Evolutionary conservation across 805 yeast species (phyloP), one percentile per base, ranked within the genome.

Genomic region (Wickerhamiella galacta): DNA sequence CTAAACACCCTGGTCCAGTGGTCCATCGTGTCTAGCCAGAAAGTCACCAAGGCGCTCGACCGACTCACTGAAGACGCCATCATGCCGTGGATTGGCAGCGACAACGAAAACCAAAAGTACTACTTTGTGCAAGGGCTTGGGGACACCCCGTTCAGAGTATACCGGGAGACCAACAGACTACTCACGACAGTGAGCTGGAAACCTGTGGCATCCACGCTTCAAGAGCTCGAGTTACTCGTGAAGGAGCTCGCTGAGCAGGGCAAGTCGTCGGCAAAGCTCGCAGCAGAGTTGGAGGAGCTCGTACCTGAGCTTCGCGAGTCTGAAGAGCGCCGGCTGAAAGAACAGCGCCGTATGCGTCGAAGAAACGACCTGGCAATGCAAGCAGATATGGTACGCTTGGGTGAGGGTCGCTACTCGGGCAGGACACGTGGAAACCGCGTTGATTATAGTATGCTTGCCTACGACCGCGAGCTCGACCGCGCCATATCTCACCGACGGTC

Each of bases 141-240:
- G 30, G 53, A 48, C 18, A 50, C 58, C 6, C 46, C 48, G 24
- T 54, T 55, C 40, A 35, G 61, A 6, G 37, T 57, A 3, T 56
- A 49, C 39, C 32, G 44, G 5, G 51, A 53, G 37, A 41, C 56
- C 4, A 50, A 50, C 39, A 51, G 57, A 11, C 41, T 44, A 15
- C 38, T 52, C 25, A 32, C 45, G 10, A 35, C 40, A 5, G 57
- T 52, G 12, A 41, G 41, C 28, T 57, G 61, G 62, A 38, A 40
- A 21, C 43, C 56, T 2, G 49, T 57, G 5, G 60, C 60, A 6
- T 35, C 47, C 16, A 31, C 34, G 12, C 37, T 37, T 7, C 41
- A 37, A 5, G 55, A 52, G 33, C 38, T 54, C 5, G 32, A 37
- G 21, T 28, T 16, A 9, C 40, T 55, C 16, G 32, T 32, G 12